Percentiles rank a stretch among this genome's conserved stretches.
phyloP scores from a whole-genome alignment of 1,284 basidiomycete genomes.

The Papiliotrema terrestris region DNA sequence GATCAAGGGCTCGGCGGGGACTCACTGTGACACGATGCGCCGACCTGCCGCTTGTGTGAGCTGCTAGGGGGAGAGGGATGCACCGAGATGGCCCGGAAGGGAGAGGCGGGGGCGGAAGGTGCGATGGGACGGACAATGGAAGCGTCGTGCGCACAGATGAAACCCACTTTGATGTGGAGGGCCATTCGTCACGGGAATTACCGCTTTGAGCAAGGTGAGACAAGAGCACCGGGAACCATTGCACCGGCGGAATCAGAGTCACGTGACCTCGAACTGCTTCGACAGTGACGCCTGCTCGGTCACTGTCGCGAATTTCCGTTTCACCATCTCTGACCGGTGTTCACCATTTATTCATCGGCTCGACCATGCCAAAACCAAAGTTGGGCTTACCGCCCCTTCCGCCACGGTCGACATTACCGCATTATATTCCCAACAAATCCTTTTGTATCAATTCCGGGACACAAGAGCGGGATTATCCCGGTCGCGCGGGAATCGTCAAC shows the following conservation, averaged over 20 bases:
- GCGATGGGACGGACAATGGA: neutral
- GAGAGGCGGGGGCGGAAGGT: neutral
- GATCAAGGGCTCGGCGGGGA: neutral
- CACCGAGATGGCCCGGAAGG: too few relatives aligned
- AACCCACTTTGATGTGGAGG: neutral
- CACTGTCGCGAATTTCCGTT: too few relatives aligned
- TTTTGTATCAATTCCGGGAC: neutral
- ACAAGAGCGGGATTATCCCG: neutral
- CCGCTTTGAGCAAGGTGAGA: neutral
- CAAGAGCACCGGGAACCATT: too few relatives aligned
- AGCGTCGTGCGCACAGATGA: neutral
- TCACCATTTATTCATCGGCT: too few relatives aligned
- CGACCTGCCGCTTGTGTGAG: neutral
- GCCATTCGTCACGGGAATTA: neutral
- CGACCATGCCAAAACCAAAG: neutral
- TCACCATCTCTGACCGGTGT: too few relatives aligned
- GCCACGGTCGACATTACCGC: conserved; percentile 12
- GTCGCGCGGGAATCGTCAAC: conserved; percentile 26
- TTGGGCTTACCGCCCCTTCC: conserved; percentile 35
- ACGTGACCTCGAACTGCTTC: too few relatives aligned
- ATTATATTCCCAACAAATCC: conserved; percentile 1
- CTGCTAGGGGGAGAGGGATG: neutral
- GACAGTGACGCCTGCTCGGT: too few relatives aligned
- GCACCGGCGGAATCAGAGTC: too few relatives aligned
- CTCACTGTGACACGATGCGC: neutral